A percentile compares a stretch with the other conserved stretches of the same genome.
Conservation (phyloP, 345 rosid species). For the Syzygium aqueum region DNA sequence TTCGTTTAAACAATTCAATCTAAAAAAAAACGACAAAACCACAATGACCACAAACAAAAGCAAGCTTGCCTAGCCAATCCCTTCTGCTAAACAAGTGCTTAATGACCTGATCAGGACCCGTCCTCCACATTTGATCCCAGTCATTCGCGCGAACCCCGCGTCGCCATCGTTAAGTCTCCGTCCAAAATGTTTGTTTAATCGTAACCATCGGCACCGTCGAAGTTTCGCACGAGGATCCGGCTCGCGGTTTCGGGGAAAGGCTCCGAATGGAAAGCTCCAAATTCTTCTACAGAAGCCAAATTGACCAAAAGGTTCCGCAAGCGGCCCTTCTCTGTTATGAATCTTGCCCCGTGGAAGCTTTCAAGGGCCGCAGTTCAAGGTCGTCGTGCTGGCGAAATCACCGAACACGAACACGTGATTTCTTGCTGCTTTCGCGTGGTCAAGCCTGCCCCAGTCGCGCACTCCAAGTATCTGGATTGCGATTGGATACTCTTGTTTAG, state of each 20-base stretch:
- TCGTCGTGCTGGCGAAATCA: not conserved
- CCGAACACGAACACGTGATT: not conserved
- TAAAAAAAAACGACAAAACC: not conserved
- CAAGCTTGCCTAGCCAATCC: not conserved
- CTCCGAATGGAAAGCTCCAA: not conserved
- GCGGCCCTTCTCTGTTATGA: not conserved
- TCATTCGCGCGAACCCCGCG: not conserved
- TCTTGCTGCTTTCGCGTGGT: not conserved
- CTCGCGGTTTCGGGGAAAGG: not conserved
- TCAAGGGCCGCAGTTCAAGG: not conserved
- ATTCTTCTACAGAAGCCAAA: not conserved
- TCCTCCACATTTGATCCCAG: not conserved
- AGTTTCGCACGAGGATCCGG: not conserved
- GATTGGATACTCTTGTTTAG: not conserved
- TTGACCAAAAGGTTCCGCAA: not conserved
- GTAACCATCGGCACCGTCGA: not conserved
- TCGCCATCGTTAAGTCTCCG: not conserved
- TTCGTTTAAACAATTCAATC: not conserved
- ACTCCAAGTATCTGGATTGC: not conserved
- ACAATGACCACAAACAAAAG: not conserved
- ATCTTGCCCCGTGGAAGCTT: not conserved
- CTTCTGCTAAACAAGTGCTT: not conserved
- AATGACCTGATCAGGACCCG: not conserved
- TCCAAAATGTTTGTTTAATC: not conserved
- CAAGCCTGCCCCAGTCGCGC: not conserved